phyloP scores from a whole-genome alignment of 352 stramenopile genomes.

The Phytopythium delawarense region DNA sequence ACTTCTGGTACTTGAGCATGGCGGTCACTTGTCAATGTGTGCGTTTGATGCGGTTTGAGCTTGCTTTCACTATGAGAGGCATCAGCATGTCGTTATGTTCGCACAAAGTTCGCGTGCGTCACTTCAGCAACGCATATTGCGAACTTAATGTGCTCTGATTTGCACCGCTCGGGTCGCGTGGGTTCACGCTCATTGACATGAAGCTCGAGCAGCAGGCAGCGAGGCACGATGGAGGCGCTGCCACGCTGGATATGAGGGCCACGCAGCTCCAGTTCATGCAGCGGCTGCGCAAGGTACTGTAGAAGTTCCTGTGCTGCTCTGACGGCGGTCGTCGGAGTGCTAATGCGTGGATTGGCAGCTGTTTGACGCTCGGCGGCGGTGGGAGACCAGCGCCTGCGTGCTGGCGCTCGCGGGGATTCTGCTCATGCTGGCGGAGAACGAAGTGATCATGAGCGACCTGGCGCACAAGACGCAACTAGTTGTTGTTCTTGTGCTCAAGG shows the following conservation, averaged over 20 bases:
- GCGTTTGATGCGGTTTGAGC: background rate
- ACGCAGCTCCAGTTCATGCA: conserved; percentile 19
- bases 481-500: conserved; percentile 33
- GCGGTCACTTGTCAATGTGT: conserved; percentile 6
- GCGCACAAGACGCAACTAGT: background rate
- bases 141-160: background rate
- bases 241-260: conserved; percentile 2
- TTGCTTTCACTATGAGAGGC: background rate
- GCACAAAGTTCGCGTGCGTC: background rate
- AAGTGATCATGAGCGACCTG: conserved; percentile 29
- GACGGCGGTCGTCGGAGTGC: background rate
- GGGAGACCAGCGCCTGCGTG: conserved; percentile 45
- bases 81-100: background rate
- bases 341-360: conserved; percentile 22
- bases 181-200: conserved; percentile 1
- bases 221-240: conserved; percentile 3
- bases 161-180: background rate
- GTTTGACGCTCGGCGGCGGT: conserved; percentile 39
- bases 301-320: background rate
- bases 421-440: conserved; percentile 71
- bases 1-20: conserved; percentile 84
- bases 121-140: background rate
- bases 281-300: conserved; percentile 11
- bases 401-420: conserved; percentile 42
- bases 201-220: conserved; percentile 5